Percentiles rank a stretch among this genome's conserved stretches.
Conservation (phyloP, 768 basidiomycete genomes). For the Daedaleopsis nitida region DNA sequence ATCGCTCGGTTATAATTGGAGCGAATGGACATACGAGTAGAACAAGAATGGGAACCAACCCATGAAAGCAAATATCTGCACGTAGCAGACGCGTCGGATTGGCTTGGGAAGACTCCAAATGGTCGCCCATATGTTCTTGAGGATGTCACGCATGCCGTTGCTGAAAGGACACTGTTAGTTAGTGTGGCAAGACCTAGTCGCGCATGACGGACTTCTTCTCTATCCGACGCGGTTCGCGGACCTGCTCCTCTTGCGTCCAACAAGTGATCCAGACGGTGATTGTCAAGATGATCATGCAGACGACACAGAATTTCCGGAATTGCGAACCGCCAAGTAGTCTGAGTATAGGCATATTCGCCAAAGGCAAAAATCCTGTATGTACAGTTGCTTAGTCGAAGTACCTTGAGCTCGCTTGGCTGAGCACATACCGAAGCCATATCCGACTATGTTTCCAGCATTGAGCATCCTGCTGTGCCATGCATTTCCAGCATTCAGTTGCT, state of each 20-base stretch:
- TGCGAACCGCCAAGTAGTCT: constrained; percentile 85
- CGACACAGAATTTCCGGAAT: constrained; percentile 93
- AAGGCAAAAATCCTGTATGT: constrained; percentile 80
- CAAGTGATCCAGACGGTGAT: constrained; percentile 89
- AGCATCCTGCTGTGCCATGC: constrained; percentile 98
- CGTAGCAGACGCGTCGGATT: constrained; percentile 86
- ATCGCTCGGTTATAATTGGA: not conserved
- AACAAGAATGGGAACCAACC: constrained; percentile 98
- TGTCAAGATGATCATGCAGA: constrained; percentile 79
- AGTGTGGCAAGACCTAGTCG: not conserved
- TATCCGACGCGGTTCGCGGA: constrained; percentile 46
- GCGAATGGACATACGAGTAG: constrained; percentile 61
- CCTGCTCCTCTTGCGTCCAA: constrained; percentile 79
- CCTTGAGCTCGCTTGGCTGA: not conserved
- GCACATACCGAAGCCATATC: constrained; percentile 82
- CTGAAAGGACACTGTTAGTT: not conserved
- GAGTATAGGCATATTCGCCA: constrained; percentile 77
- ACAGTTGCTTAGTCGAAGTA: not conserved
- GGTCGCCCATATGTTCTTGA: constrained; percentile 76
- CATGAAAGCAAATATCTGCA: constrained; percentile 96
- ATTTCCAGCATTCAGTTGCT: constrained; percentile 91
- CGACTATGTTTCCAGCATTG: constrained; percentile 95
- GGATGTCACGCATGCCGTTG: constrained; percentile 70
- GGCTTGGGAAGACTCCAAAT: constrained; percentile 77
- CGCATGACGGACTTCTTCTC: constrained; percentile 31